These are phyloP conservation scores for Hypoxylon fragiforme DNA, from an alignment of 495 filamentous ascomycete species.

Conservation along the genomic window DNA sequence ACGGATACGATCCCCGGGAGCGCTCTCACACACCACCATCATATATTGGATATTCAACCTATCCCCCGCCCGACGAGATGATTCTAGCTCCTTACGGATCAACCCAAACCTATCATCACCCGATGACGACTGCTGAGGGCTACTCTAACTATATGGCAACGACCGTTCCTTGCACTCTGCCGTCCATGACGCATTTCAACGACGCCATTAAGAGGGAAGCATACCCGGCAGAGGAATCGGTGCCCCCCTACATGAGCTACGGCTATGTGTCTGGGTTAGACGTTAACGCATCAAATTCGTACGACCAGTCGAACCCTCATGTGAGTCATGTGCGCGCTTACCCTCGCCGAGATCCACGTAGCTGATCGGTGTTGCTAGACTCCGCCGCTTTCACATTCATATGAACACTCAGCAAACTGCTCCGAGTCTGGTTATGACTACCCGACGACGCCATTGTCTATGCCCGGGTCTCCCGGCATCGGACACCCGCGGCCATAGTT, in stretches of 20 bases:
- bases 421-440: constrained; percentile 63
- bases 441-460: constrained; percentile 68
- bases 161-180: constrained; percentile 61
- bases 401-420: constrained; percentile 70
- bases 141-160: constrained; percentile 65
- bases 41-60: constrained; percentile 66
- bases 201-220: constrained; percentile 64
- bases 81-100: constrained; percentile 65
- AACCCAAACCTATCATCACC: constrained; percentile 62
- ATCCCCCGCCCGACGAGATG: constrained; percentile 69
- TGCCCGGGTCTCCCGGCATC: constrained; percentile 64
- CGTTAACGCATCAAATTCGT: constrained; percentile 61
- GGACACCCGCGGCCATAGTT: constrained; percentile 37
- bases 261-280: constrained; percentile 76
- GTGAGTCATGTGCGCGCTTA: constrained; percentile 59
- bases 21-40: constrained; percentile 73
- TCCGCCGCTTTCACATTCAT: constrained; percentile 80
- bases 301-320: constrained; percentile 67
- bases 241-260: constrained; percentile 79
- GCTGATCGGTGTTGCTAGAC: constrained; percentile 66
- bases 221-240: constrained; percentile 64
- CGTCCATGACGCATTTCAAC: constrained; percentile 66
- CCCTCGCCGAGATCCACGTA: constrained; percentile 46
- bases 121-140: constrained; percentile 64
- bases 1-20: constrained; percentile 55